Base-by-base conservation (phyloP, 768 basidiomycete genomes). In the Boletus bicolor region DNA sequence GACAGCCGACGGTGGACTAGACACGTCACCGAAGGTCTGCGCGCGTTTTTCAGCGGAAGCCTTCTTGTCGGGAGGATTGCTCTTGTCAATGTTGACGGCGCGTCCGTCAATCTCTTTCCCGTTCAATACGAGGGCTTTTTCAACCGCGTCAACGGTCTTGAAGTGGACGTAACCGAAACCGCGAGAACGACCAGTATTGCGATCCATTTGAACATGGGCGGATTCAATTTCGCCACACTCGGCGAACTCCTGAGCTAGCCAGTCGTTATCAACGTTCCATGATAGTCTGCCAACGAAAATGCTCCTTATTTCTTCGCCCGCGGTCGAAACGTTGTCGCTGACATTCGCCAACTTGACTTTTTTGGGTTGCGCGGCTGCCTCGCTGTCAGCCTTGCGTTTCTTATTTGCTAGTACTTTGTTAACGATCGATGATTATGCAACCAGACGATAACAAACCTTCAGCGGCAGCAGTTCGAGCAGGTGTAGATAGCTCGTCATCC, bases 231-330 rank as follows among this genome's bases (percentile, higher is more conserved):
- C 91, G 49, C 97, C 97, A 64, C 86, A 94, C 51, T 80, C 77
- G 34, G 87, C 84, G 61, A 99, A 98, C 72, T 98, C 96, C 71
- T 86, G 81, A 47, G 87, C 84, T 58, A 98, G 85, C 80, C 93
- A 91, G 73, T 98, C 96, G 69, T 92, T 89, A 77, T 98, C 96
- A 59, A 98, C 89, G 70, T 90, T 91, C 95, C 95, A 99, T 12
- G 93, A 95, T 44, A 99, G 81, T 55, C 83, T 82, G 52, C 96
- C 96, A 61, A 99, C 93, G 67, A 95, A 98, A 64, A 98, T 81
- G 38, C 88, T 86, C 65, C 79, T 86, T 15, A 77, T 76, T 54
- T 84, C 79, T 60, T 82, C 79, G 10, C 30, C 39, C 0, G 74
- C 66, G 44, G 69, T 68, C 46, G 62, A 75, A 30, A 61, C 65